Percentiles rank a stretch among this genome's conserved stretches.
Conservation (phyloP, 495 filamentous ascomycete genomes). For the Beverwykella pulmonaria region DNA sequence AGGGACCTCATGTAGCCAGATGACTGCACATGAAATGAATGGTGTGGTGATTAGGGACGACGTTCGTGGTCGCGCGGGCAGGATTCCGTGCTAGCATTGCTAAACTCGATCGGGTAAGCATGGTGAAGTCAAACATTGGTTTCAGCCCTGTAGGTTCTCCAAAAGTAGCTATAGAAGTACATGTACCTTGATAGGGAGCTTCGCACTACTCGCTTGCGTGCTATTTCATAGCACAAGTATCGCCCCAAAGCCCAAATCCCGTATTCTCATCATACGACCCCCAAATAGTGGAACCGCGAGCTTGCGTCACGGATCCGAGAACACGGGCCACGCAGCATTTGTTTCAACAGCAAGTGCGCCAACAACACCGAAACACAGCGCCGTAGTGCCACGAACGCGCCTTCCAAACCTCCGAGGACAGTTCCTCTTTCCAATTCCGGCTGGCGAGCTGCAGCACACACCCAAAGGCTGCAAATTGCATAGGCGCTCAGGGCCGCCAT, state of each 20-base stretch:
- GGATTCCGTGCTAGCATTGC: background rate
- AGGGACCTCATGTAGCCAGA: conserved; percentile 11
- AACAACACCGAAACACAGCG: background rate
- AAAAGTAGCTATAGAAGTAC: background rate
- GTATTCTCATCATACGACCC: background rate
- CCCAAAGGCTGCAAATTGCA: background rate
- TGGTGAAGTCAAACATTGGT: background rate
- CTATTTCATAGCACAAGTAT: background rate
- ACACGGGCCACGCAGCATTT: background rate
- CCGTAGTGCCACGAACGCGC: background rate
- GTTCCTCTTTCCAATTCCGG: background rate
- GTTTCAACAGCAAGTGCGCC: background rate
- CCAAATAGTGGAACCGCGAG: background rate
- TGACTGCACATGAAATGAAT: background rate
- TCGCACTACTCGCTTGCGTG: background rate
- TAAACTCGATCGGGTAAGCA: conserved; percentile 9
- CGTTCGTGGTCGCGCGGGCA: background rate
- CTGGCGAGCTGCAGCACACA: background rate
- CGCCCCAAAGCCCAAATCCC: background rate
- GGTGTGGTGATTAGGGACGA: background rate
- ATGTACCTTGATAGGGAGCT: background rate
- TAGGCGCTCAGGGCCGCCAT: background rate
- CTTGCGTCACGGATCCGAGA: background rate
- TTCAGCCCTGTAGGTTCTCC: background rate
- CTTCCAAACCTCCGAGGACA: background rate